Base-by-base conservation (phyloP, 495 filamentous ascomycete genomes). In the Bathelium albidoporum region DNA sequence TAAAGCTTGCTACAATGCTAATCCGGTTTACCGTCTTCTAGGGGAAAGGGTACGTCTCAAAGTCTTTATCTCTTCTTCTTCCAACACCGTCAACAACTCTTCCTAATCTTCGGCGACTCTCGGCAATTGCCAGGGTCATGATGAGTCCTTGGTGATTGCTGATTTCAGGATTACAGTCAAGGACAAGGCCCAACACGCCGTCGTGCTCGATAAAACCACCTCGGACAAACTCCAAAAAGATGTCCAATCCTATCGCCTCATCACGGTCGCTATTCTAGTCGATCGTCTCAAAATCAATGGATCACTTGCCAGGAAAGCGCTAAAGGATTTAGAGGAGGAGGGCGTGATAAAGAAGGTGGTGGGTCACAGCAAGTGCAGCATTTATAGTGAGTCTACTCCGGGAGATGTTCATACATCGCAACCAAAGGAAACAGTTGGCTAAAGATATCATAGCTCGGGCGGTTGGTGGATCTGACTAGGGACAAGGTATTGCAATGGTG, bases 261-360 rank as follows among this genome's bases (percentile, higher is more conserved):
- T 99, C 84, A 99, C 95, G 73, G 89, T 97, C 74, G 90, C 95
- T 71, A 91, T 88, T 71, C 92, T 99, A 71, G 95, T 99, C 84
- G 95, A 99, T 77, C 85, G 95, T 75, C 86, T 97, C 77, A 99
- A 99, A 91, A 96, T 99, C 85, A 99, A 99, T 82, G 95, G 95
- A 74, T 92, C 88, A 73, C 82, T 99, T 73, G 95, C 95, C 68
- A 86, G 95, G 73, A 80, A 82, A 77, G 91, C 89, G 77, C 83
- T 99, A 64, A 85, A 82, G 73, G 95, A 99, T 77, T 81, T 99
- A 67, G 94, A 99, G 85, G 91, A 91, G 83, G 93, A 91, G 85
- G 95, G 95, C 53, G 82, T 87, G 80, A 97, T 99, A 82, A 97
- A 95, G 87, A 95, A 95, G 83, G 85, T 99, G 70, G 92, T 97